Evolutionary conservation across 2,329 filamentous ascomycete genomes (phyloP).

Genomic region (Hypoxylon sp.): DNA sequence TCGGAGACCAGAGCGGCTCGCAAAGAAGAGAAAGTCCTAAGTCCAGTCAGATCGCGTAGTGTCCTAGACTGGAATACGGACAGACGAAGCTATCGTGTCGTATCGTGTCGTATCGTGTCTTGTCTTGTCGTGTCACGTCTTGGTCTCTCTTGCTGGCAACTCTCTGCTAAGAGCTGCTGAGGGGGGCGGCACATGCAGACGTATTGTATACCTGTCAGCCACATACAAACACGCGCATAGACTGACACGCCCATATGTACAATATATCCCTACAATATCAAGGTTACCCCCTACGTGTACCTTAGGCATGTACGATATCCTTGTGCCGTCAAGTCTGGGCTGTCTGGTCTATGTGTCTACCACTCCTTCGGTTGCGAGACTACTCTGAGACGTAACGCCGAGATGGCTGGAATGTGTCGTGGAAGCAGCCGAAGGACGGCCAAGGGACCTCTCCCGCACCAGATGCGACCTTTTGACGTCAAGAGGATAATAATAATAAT

Average conservation of each 20-base stretch:
- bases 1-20: constrained; percentile 29
- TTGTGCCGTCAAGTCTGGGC: too few species aligned
- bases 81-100: background rate
- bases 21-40: too few species aligned
- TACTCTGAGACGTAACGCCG: constrained; percentile 6
- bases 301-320: too few species aligned
- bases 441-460: background rate
- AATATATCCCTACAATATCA: too few species aligned
- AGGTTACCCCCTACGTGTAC: too few species aligned
- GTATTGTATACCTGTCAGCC: too few species aligned
- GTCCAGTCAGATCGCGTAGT: constrained; percentile 20
- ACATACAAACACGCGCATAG: background rate
- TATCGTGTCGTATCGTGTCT: too few species aligned
- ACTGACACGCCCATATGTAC: too few species aligned
- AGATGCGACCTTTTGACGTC: constrained; percentile 25
- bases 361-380: background rate
- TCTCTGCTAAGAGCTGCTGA: background rate
- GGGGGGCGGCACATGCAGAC: background rate
- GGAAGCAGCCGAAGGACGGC: background rate
- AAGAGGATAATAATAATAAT: too few species aligned
- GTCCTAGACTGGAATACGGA: background rate
- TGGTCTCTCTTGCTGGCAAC: too few species aligned
- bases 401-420: background rate
- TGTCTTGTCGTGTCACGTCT: too few species aligned
- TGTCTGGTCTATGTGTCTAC: background rate